phyloP scores from a whole-genome alignment of 441 rosid species.

The Brassica balearica region DNA sequence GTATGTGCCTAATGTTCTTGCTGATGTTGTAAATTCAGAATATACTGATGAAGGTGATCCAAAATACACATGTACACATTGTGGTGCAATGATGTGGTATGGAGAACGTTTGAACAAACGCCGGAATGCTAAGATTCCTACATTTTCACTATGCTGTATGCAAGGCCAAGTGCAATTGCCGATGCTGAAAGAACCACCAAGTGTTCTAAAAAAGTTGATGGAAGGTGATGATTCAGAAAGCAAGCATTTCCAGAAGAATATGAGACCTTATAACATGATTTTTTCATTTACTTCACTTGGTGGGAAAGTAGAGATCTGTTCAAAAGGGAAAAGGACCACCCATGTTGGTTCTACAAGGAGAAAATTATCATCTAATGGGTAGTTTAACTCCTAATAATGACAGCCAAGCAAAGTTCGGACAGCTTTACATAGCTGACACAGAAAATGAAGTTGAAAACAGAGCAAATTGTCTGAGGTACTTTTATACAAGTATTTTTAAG shows the following conservation, averaged over 20 bases:
- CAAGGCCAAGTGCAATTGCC: neutral
- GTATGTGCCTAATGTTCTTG: neutral
- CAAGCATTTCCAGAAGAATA: neutral
- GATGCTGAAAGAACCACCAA: neutral
- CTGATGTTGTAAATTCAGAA: neutral
- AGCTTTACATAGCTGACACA: neutral
- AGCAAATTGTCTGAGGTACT: neutral
- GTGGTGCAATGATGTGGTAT: conserved; percentile 1
- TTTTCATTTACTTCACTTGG: neutral
- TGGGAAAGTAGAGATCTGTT: neutral
- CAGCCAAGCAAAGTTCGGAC: neutral
- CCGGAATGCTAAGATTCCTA: neutral
- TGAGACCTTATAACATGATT: neutral
- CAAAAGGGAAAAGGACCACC: neutral
- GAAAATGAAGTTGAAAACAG: neutral
- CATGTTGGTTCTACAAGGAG: neutral
- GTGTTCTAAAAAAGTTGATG: neutral
- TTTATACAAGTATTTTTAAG: neutral
- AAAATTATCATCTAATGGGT: neutral
- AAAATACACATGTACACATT: neutral
- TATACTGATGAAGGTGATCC: conserved; percentile 1
- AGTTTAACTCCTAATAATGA: neutral
- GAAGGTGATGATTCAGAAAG: neutral
- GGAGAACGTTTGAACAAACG: neutral
- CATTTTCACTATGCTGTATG: neutral